These are phyloP conservation scores for Fusarium agapanthi DNA, from an alignment of 2,329 filamentous ascomycete species.

Conservation along the genomic window DNA sequence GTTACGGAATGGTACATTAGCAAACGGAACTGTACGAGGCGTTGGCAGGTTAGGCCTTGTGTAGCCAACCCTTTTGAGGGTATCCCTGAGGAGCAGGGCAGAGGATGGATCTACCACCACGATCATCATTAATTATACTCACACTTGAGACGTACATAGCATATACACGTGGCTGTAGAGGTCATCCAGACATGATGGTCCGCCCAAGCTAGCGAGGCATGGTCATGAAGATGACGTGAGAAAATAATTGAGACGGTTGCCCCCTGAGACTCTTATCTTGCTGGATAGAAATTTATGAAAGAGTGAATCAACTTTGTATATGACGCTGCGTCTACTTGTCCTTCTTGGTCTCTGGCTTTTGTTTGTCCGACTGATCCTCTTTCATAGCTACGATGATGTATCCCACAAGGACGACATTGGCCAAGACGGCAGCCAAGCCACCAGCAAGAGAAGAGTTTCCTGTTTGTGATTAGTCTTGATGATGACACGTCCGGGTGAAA, in stretches of 20 bases:
- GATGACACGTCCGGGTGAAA: not conserved
- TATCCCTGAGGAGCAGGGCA: conserved; percentile 18
- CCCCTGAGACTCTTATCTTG: not conserved
- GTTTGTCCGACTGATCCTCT: conserved; percentile 71
- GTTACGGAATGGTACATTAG: conserved; percentile 37
- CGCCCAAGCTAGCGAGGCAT: conserved; percentile 1
- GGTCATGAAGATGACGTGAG: conserved; percentile 25
- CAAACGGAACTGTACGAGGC: conserved; percentile 42
- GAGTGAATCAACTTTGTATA: not conserved
- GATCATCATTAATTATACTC: conserved; percentile 39
- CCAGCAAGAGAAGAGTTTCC: conserved; percentile 91
- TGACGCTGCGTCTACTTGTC: conserved; percentile 47
- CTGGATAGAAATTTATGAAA: not conserved
- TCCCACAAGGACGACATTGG: conserved; percentile 88
- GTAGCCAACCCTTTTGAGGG: conserved; percentile 21
- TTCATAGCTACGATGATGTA: conserved; percentile 92
- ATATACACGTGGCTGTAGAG: conserved; percentile 41
- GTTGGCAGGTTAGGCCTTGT: conserved; percentile 35
- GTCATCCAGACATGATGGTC: conserved; percentile 22
- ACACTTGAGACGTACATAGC: conserved; percentile 39
- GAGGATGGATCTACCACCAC: conserved; percentile 38
- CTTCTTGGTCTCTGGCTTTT: conserved; percentile 59
- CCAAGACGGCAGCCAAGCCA: conserved; percentile 84
- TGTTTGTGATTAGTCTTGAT: conserved; percentile 48
- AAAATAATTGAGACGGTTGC: conserved; percentile 30